These are phyloP conservation scores for Hypseocharis bilobata DNA, from an alignment of 441 rosid genomes.

Conservation along the genomic window DNA sequence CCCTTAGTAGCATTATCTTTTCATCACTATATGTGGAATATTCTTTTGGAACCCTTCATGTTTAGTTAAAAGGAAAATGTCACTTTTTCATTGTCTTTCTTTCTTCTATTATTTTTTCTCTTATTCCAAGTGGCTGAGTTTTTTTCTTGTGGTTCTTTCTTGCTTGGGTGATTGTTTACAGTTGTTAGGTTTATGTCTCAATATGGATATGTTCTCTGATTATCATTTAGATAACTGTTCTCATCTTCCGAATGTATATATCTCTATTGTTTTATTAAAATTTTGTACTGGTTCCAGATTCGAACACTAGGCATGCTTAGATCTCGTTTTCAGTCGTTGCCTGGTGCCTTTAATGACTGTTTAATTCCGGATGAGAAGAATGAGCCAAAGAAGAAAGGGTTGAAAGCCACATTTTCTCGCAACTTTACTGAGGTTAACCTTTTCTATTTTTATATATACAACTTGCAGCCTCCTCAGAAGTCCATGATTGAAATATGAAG, in stretches of 20 bases:
- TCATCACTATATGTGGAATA: not conserved
- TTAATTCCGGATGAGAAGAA: conserved; percentile 68
- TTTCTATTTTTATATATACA: not conserved
- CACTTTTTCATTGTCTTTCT: too few species aligned
- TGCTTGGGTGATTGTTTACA: not conserved
- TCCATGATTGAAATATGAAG: conserved; percentile 10
- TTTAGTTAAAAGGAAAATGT: too few species aligned
- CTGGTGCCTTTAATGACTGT: conserved; percentile 76
- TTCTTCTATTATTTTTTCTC: too few species aligned
- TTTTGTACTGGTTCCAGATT: conserved; percentile 44
- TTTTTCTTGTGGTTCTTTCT: not conserved
- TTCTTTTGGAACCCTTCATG: not conserved
- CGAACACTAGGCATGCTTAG: conserved; percentile 97
- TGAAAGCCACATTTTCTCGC: conserved; percentile 59
- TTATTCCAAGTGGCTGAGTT: not conserved
- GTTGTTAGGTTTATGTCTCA: not conserved
- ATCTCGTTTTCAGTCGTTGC: conserved; percentile 83
- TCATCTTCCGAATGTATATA: not conserved
- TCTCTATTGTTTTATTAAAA: not conserved
- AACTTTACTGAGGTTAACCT: conserved; percentile 45
- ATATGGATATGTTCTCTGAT: not conserved
- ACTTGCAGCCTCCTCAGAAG: not conserved
- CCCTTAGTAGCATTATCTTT: not conserved
- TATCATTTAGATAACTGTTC: not conserved
- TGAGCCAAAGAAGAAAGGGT: conserved; percentile 62